Conservation (phyloP, 78 protist species). For the Bodo saltans region DNA sequence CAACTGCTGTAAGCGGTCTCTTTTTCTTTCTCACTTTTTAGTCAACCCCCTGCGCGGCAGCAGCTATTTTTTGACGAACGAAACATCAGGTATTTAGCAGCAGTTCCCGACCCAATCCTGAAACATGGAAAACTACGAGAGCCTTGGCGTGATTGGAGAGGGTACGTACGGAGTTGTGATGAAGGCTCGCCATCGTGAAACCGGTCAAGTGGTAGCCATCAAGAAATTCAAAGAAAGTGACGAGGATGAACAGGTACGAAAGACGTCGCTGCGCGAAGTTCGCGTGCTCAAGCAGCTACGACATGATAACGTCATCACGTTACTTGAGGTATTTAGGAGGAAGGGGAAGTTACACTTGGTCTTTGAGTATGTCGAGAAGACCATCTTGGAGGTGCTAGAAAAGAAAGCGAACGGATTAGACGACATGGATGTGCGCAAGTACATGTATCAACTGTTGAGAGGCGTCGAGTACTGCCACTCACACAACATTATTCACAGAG, state of each 20-base stretch:
- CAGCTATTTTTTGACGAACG: too few species aligned
- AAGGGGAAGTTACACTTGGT: slow-evolving; percentile 63
- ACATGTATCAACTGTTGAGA: slow-evolving; percentile 40
- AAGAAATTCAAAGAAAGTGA: slow-evolving; percentile 67
- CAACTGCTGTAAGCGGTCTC: too few species aligned
- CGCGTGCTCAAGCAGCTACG: slow-evolving; percentile 52
- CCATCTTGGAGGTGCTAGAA: slow-evolving; percentile 52
- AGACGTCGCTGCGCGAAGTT: slow-evolving; percentile 57
- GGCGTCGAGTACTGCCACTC: slow-evolving; percentile 36
- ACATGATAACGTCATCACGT: slow-evolving; percentile 57
- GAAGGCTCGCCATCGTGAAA: slow-evolving; percentile 43
- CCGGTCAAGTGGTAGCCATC: slow-evolving; percentile 59
- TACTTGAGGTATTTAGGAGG: slow-evolving; percentile 56
- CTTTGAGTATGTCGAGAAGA: slow-evolving; percentile 57
- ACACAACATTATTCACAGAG: slow-evolving; percentile 37
- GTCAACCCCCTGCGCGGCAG: too few species aligned
- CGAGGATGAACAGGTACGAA: slow-evolving; percentile 48
- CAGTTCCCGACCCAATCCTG: too few species aligned
- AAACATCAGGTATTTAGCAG: too few species aligned
- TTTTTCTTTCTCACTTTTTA: too few species aligned
- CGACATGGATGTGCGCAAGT: slow-evolving; percentile 15
- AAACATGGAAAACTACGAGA: slow-evolving; percentile 61
- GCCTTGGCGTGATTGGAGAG: slow-evolving; percentile 48
- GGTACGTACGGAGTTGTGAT: slow-evolving; percentile 69
- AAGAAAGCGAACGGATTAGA: slow-evolving; percentile 47